These are phyloP conservation scores for Lactarius quietus DNA, from an alignment of 768 basidiomycete genomes.

Conservation along the genomic window DNA sequence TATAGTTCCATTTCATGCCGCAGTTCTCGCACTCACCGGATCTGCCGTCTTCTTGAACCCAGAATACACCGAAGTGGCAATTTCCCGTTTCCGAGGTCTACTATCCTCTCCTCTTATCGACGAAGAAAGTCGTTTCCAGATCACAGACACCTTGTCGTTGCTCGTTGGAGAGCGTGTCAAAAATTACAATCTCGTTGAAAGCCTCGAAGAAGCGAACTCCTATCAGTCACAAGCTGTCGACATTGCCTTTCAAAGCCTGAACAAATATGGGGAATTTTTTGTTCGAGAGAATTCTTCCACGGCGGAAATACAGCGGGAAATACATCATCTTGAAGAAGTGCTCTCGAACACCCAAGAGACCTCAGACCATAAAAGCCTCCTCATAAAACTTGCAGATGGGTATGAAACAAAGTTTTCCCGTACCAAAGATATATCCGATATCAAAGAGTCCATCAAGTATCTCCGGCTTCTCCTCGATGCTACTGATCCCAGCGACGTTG, in stretches of 20 bases:
- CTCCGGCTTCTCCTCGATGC: neutral
- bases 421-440: too few species aligned
- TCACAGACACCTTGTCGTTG: neutral
- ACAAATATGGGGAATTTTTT: neutral
- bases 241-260: neutral
- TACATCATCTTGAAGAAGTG: neutral
- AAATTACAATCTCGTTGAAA: neutral
- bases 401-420: neutral
- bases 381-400: neutral
- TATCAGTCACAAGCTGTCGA: neutral
- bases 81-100: neutral
- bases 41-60: neutral
- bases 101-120: neutral
- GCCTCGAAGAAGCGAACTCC: neutral
- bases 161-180: too few species aligned
- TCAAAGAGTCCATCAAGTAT: too few species aligned
- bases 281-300: neutral
- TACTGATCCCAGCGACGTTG: neutral
- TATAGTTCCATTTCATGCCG: too few species aligned
- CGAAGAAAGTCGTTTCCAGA: neutral
- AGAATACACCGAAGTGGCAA: neutral
- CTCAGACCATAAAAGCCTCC: neutral
- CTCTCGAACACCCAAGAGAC: neutral
- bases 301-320: too few species aligned
- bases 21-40: neutral